Evolutionary conservation across 306 rosid genomes (phyloP).

Genomic region (Echinosophora koreensis): DNA sequence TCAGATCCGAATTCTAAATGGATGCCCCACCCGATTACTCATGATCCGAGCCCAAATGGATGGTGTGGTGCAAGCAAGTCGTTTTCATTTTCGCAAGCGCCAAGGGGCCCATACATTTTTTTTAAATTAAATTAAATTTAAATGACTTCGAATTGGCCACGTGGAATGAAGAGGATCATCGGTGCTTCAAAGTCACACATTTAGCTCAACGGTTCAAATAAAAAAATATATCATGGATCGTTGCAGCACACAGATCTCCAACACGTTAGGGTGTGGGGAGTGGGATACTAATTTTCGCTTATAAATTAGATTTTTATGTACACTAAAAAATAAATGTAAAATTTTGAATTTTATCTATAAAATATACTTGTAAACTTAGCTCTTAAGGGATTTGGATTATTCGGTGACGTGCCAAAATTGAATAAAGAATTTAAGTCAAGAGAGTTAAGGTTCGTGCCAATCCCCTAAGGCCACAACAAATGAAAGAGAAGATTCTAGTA

Average conservation of each 20-base stretch:
- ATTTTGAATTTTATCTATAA: not conserved
- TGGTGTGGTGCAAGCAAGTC: not conserved
- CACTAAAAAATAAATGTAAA: no score
- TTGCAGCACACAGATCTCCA: not conserved
- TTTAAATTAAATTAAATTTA: conserved; percentile 24
- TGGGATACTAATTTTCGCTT: not conserved
- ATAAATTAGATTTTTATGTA: no score
- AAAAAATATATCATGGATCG: not conserved
- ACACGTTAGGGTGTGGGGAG: conserved; percentile 52
- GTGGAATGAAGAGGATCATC: conserved; percentile 38
- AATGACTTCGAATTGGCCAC: conserved; percentile 22
- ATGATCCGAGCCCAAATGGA: not conserved
- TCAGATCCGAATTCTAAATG: not conserved
- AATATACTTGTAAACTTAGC: conserved; percentile 34
- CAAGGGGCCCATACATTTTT: conserved; percentile 39
- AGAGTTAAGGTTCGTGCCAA: no score
- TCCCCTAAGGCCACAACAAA: no score
- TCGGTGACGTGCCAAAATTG: not conserved
- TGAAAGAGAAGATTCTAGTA: conserved; percentile 32
- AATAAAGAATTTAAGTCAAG: no score
- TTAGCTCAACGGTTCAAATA: not conserved
- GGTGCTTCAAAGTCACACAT: conserved; percentile 36
- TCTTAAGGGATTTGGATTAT: conserved; percentile 43
- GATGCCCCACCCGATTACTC: not conserved
- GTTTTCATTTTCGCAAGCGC: conserved; percentile 21